phyloP scores from a whole-genome alignment of 352 stramenopile genomes.

The Phytophthora colocasiae region DNA sequence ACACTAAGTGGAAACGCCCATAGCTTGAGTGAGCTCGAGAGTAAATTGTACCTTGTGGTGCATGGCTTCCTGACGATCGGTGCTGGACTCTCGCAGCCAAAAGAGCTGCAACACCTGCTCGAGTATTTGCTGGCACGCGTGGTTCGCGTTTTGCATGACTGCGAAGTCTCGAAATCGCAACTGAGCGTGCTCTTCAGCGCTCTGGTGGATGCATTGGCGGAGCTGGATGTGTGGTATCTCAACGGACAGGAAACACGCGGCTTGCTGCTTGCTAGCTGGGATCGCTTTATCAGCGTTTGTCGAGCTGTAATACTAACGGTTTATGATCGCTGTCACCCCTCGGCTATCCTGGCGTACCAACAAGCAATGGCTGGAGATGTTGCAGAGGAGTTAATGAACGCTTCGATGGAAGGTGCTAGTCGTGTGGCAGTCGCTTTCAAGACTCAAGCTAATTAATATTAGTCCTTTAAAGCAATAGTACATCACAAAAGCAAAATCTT shows the following conservation, averaged over 20 bases:
- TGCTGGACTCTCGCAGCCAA: conserved; percentile 74
- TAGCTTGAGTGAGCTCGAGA: conserved; percentile 39
- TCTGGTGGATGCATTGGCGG: conserved; percentile 68
- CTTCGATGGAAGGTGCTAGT: conserved; percentile 10
- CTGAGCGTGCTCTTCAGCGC: conserved; percentile 69
- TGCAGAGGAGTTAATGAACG: conserved; percentile 6
- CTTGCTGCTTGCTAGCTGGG: conserved; percentile 70
- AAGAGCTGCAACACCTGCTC: conserved; percentile 76
- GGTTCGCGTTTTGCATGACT: conserved; percentile 69
- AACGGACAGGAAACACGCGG: conserved; percentile 65
- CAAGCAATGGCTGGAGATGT: conserved; percentile 8
- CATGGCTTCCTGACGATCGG: conserved; percentile 79
- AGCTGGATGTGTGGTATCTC: conserved; percentile 81
- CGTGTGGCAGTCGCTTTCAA: conserved; percentile 17
- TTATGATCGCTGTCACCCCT: conserved; percentile 55
- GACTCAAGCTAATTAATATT: conserved; percentile 15
- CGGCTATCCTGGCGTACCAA: conserved; percentile 13
- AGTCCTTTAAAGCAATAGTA: background rate
- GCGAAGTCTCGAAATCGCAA: conserved; percentile 42
- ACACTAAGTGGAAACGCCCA: conserved; percentile 22
- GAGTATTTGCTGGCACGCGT: conserved; percentile 71
- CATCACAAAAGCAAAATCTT: background rate
- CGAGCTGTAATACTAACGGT: conserved; percentile 56
- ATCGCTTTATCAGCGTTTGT: conserved; percentile 75
- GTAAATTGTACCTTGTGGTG: conserved; percentile 71